These are phyloP conservation scores for Aegilops sharonensis DNA, from an alignment of 176 grass and related monocot genomes.

Conservation along the genomic window DNA sequence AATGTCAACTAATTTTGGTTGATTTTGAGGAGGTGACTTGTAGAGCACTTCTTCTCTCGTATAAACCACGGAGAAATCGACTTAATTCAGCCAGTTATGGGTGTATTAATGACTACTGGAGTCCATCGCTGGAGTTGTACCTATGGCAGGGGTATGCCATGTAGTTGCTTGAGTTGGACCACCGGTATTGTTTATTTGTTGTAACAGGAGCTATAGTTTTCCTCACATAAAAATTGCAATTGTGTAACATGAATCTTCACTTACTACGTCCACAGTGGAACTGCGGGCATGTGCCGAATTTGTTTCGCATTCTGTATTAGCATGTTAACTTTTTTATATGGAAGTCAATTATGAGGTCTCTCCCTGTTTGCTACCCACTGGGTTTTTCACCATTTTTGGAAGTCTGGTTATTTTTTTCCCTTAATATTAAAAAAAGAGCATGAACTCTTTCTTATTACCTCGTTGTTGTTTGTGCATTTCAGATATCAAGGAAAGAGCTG, in stretches of 20 bases:
- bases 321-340: background rate
- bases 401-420: no score
- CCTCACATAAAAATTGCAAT: no score
- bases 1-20: background rate
- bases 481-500: no score
- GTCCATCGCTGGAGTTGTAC: background rate
- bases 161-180: no score
- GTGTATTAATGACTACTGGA: background rate
- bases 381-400: background rate
- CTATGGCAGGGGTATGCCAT: no score
- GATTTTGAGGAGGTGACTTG: background rate
- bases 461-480: background rate
- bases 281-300: no score
- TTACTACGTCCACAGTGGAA: no score
- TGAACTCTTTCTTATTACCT: background rate
- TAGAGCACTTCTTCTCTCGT: background rate
- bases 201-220: background rate
- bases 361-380: background rate
- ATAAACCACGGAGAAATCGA: background rate
- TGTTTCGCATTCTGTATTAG: no score
- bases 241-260: no score
- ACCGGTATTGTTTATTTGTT: background rate
- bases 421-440: background rate
- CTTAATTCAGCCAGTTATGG: background rate
- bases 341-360: background rate